Evolutionary conservation across 495 filamentous ascomycete genomes (phyloP), one percentile per base, ranked within the genome.

Genomic region (Filosporella fistucella): DNA sequence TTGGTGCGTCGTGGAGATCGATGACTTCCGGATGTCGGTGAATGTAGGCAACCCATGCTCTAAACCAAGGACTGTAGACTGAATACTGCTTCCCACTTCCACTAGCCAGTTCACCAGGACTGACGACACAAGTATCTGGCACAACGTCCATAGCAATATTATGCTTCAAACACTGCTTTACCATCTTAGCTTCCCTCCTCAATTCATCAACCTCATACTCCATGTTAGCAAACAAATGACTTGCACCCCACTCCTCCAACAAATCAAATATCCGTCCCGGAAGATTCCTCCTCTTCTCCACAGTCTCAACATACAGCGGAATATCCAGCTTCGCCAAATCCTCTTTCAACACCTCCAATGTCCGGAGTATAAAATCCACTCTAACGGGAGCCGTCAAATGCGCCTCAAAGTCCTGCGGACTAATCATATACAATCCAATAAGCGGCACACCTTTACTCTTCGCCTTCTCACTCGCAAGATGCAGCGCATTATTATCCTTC

Each of bases 171-270:
- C 84, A 79, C 39, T 70, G 54, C 38, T 65, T 70, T 1, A 87
- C 75, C 49, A 95, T 62, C 42, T 71, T 70, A 1, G 81, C 80
- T 54, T 96, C 91, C 1, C 89, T 70, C 43, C 84, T 64, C 24
- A 89, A 58, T 63, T 90, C 86, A 54, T 90, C 86, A 9, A 88
- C 82, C 60, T 90, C 86, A 59, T 89, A 89, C 56, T 90, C 86
- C 29, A 83, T 73, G 50, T 88, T 86, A 16, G 80, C 76, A 49
- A 75, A 89, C 7, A 89, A 29, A 50, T 88, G 83, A 30, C 77
- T 88, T 0, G 84, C 86, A 1, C 79, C 78, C 89, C 88, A 95
- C 52, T 81, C 60, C 34, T 80, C 63, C 57, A 82, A 78, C 28
- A 93, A 63, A 44, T 85, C 76, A 8, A 86, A 52, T n/a, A 95